Conservation (phyloP, 2,329 filamentous ascomycete genomes). For the Clarireedia paspali region DNA sequence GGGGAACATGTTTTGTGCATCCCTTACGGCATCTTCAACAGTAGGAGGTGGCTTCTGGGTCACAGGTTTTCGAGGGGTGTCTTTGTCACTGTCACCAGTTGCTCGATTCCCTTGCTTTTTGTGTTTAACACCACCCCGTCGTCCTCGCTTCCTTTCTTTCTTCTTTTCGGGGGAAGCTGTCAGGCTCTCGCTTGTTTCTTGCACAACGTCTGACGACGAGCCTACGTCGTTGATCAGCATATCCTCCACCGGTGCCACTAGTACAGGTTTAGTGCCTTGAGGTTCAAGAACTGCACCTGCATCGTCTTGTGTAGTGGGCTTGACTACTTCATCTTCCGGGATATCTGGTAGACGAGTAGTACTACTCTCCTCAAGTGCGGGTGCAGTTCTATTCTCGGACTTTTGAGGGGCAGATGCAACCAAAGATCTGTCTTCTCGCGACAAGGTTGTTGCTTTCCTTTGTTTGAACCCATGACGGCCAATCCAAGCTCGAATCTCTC, state of each 20-base stretch:
- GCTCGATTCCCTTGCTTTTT: slow-evolving; percentile 40
- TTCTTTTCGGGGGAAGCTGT: slow-evolving; percentile 39
- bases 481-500: slow-evolving; percentile 26
- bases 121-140: slow-evolving; percentile 64
- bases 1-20: slow-evolving; percentile 50
- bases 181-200: slow-evolving; percentile 3
- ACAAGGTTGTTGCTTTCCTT: not conserved
- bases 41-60: slow-evolving; percentile 30
- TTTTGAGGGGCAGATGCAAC: slow-evolving; percentile 7
- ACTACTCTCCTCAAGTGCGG: not conserved
- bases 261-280: not conserved
- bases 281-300: not conserved
- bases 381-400: not conserved
- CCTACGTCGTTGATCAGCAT: not conserved
- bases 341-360: not conserved
- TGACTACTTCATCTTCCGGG: not conserved
- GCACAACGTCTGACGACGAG: not conserved
- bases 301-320: not conserved
- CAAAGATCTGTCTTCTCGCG: slow-evolving; percentile 17
- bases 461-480: slow-evolving; percentile 17
- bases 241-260: not conserved
- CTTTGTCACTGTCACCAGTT: slow-evolving; percentile 36
- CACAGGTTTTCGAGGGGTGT: not conserved
- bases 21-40: slow-evolving; percentile 53
- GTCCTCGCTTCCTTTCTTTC: slow-evolving; percentile 56